Base-by-base conservation (phyloP, 108 stramenopile species). In the Mediolabrus comicus region DNA sequence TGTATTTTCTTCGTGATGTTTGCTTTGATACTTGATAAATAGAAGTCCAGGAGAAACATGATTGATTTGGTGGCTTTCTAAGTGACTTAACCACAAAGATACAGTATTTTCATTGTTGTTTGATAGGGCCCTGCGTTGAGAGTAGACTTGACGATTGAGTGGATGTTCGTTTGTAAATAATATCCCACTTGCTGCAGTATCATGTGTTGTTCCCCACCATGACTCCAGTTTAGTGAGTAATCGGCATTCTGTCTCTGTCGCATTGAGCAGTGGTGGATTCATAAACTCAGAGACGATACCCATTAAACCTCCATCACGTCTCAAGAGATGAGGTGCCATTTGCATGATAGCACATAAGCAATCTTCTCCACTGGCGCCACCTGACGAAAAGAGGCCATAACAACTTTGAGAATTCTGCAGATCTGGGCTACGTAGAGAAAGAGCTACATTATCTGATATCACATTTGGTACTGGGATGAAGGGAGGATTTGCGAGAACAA, bases 401-500 rank as follows among this genome's bases (percentile, higher is more conserved):
- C 83, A 80, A 16, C 43, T 59, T 17, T 43, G 39, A 46, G 82
- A 81, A 19, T 62, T 41, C 3, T 33, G 65, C 36, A 61, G 1
- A 36, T 33, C 16, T 8, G 69, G 26, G 4, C 31, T 59, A 13
- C 49, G 62, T 16, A 80, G 53, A 13, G 73, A 59, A 25, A 71
- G 39, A 28, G 63, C 81, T 27, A 19, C 41, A 28, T 73, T 36
- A 41, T 79, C 74, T 13, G 59, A 59, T 41, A 51, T 11, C 29
- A 65, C 3, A 22, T 86, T 84, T 7, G 95, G 95, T 9, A 89
- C 87, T 10, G 95, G 95, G 14, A 96, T 85, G 69, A 96, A 96
- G 22, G 95, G 95, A 30, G 95, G 95, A 81, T 96, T 96, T 8
- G 92, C 84, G 6, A 94, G 59, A 13, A 96, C 63, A 11, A 88